A percentile compares a stretch with the other conserved stretches of the same genome.
These are phyloP conservation scores for Pluteus cervinus DNA, from an alignment of 768 basidiomycete genomes.

Conservation along the genomic window DNA sequence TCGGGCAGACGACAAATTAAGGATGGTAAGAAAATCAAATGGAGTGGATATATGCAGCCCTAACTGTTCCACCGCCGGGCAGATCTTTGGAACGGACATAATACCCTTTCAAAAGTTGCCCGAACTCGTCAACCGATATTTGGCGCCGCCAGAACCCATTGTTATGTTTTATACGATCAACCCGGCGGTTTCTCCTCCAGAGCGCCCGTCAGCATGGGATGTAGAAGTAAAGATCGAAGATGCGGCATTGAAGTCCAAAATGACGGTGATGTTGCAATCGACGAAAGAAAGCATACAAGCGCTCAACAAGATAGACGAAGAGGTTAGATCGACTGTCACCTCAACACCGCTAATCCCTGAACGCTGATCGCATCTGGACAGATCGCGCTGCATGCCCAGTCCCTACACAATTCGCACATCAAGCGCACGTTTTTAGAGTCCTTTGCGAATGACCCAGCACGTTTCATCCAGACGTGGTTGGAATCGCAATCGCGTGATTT, in stretches of 20 bases:
- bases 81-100: constrained; percentile 71
- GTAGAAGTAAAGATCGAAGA: constrained; percentile 89
- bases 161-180: constrained; percentile 73
- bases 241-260: constrained; percentile 60
- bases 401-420: constrained; percentile 79
- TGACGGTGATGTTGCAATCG: constrained; percentile 64
- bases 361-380: constrained; percentile 20
- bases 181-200: constrained; percentile 55
- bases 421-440: constrained; percentile 82
- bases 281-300: constrained; percentile 67
- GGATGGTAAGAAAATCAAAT: constrained; percentile 39
- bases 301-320: constrained; percentile 76
- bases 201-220: constrained; percentile 76
- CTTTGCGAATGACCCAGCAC: constrained; percentile 73
- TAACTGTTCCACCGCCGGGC: background rate
- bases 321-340: constrained; percentile 43
- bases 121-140: constrained; percentile 76
- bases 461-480: constrained; percentile 86
- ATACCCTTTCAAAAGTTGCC: constrained; percentile 78
- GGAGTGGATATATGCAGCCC: background rate
- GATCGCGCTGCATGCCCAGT: constrained; percentile 82
- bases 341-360: background rate
- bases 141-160: constrained; percentile 74
- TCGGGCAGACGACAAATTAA: constrained; percentile 60
- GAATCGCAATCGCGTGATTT: constrained; percentile 90